Conservation (phyloP, 164 flowering plant species). For the Warburgia ugandensis region DNA sequence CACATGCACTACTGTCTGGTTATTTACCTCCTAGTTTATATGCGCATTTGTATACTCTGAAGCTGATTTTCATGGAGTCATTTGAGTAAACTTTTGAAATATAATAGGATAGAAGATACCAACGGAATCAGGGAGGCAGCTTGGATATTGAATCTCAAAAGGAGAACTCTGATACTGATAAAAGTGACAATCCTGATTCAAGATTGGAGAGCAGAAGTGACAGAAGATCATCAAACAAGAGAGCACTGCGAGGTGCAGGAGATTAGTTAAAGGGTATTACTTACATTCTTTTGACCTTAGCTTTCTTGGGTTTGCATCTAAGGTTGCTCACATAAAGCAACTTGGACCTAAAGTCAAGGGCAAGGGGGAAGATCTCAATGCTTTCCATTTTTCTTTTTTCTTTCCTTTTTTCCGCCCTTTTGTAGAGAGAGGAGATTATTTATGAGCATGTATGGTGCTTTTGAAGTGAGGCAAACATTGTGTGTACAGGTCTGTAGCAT, state of each 20-base stretch:
- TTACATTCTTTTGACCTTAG: conserved; percentile 23
- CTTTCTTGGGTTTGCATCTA: conserved; percentile 19
- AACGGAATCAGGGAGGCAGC: conserved; percentile 49
- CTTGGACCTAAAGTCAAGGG: conserved; percentile 2
- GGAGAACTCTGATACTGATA: conserved; percentile 76
- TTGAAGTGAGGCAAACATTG: conserved; percentile 5
- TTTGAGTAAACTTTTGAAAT: not conserved
- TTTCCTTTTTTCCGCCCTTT: conserved; percentile 11
- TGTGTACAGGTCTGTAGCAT: conserved; percentile 16
- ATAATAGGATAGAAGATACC: conserved; percentile 70
- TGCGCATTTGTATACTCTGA: no score
- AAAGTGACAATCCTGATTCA: conserved; percentile 56
- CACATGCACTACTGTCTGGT: no score
- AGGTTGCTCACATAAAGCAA: not conserved
- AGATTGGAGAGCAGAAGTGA: conserved; percentile 45
- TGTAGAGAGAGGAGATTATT: conserved; percentile 12
- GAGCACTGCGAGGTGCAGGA: conserved; percentile 4
- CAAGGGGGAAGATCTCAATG: not conserved
- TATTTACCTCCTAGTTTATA: no score
- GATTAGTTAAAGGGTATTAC: conserved; percentile 9
- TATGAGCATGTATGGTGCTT: conserved; percentile 10
- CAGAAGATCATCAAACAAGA: conserved; percentile 11
- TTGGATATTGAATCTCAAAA: conserved; percentile 60
- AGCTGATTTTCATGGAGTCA: no score
- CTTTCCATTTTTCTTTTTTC: not conserved